phyloP scores from a whole-genome alignment of 2,329 filamentous ascomycete genomes.

The Escovopsis sp. region DNA sequence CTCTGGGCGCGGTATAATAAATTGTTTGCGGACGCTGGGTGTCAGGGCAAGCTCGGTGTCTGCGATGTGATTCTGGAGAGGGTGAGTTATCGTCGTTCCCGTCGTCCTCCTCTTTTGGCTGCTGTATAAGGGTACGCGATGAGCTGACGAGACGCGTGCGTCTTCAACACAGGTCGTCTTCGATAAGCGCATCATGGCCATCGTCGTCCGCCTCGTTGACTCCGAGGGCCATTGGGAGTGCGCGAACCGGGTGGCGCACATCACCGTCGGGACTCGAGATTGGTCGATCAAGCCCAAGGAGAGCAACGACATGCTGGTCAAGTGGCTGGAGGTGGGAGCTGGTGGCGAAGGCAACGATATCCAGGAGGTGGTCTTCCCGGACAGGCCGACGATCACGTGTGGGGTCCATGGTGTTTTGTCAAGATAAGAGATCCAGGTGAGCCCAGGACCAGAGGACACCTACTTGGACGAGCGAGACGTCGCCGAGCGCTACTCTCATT shows the following conservation, averaged over 20 bases:
- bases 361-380: conserved; percentile 33
- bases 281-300: conserved; percentile 75
- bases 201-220: conserved; percentile 62
- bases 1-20: conserved; percentile 62
- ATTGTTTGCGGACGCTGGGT: conserved; percentile 33
- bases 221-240: conserved; percentile 47
- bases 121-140: no score
- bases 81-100: conserved; percentile 24
- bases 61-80: conserved; percentile 51
- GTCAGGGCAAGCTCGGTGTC: conserved; percentile 36
- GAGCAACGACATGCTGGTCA: conserved; percentile 69
- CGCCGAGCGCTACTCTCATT: background rate
- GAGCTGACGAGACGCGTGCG: no score
- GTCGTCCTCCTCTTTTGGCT: conserved; percentile 19
- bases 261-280: conserved; percentile 76
- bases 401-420: conserved; percentile 31
- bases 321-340: conserved; percentile 51
- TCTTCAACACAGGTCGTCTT: conserved; percentile 47
- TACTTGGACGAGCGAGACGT: background rate
- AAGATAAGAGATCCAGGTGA: conserved; percentile 19
- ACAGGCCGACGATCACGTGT: conserved; percentile 32
- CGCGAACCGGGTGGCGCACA: conserved; percentile 66
- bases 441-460: no score
- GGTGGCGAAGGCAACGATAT: conserved; percentile 27
- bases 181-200: conserved; percentile 78